Conservation (phyloP, 2,329 filamentous ascomycete species). For the Pseudogymnoascus sp. region DNA sequence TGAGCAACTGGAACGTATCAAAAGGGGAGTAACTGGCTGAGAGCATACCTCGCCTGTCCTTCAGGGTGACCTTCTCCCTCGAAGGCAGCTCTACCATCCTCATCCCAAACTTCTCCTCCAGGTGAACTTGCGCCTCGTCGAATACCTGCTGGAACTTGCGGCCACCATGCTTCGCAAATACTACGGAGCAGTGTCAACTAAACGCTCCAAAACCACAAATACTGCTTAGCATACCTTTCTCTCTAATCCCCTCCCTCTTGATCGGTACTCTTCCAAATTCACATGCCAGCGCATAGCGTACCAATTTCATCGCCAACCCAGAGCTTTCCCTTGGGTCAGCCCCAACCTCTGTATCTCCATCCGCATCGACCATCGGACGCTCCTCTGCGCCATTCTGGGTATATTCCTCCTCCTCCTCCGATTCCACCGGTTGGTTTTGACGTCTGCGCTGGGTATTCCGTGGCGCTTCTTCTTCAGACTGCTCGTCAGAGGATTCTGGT, state of each 20-base stretch:
- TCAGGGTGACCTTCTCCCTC: conserved; percentile 72
- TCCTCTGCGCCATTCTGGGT: conserved; percentile 19
- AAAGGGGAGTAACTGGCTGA: not conserved
- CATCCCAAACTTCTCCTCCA: conserved; percentile 80
- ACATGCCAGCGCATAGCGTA: conserved; percentile 61
- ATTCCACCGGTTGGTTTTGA: conserved; percentile 15
- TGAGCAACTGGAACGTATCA: not conserved
- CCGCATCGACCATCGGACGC: conserved; percentile 19
- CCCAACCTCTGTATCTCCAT: conserved; percentile 21
- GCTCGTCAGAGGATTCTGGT: conserved; percentile 20
- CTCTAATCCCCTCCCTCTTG: conserved; percentile 53
- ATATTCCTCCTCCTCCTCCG: conserved; percentile 25
- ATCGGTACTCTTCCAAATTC: conserved; percentile 57
- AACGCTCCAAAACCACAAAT: not conserved
- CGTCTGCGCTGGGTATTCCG: conserved; percentile 21
- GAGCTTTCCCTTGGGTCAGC: conserved; percentile 26
- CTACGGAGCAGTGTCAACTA: conserved; percentile 27
- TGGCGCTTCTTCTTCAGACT: conserved; percentile 21
- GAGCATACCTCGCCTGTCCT: conserved; percentile 65
- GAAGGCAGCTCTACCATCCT: conserved; percentile 75
- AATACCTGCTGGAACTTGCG: conserved; percentile 70
- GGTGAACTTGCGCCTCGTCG: conserved; percentile 62
- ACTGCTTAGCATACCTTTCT: conserved; percentile 44
- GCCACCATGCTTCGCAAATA: conserved; percentile 61
- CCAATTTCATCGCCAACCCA: conserved; percentile 55